phyloP scores from a whole-genome alignment of 495 filamentous ascomycete species.

The Xylaria nigripes region DNA sequence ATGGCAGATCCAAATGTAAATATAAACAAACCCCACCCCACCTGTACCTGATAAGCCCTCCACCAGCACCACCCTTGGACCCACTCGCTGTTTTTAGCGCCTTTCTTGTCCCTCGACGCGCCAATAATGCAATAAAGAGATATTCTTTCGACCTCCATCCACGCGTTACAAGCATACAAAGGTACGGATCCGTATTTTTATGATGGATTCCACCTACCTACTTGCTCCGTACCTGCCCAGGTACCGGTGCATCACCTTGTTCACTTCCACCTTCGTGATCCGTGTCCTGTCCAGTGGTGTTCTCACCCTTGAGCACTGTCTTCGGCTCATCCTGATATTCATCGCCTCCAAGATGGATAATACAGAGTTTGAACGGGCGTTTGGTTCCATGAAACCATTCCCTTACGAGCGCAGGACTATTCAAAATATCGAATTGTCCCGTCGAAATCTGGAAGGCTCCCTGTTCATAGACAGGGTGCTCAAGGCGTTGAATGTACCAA shows the following conservation, averaged over 20 bases:
- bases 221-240: neutral
- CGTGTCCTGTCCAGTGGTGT: neutral
- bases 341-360: slow-evolving; percentile 32
- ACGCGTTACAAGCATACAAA: neutral
- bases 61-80: neutral
- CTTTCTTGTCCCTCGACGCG: neutral
- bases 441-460: slow-evolving; percentile 53
- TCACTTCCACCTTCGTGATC: neutral
- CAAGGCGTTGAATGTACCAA: slow-evolving; percentile 57
- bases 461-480: slow-evolving; percentile 71
- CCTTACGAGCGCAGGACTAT: slow-evolving; percentile 51
- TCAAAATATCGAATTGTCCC: slow-evolving; percentile 52
- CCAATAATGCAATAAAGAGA: neutral
- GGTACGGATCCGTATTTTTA: neutral
- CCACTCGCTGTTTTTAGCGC: neutral
- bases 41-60: neutral
- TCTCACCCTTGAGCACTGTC: neutral
- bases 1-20: slow-evolving; percentile 17
- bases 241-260: neutral
- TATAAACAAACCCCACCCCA: slow-evolving; percentile 25
- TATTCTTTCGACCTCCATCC: neutral
- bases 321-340: neutral
- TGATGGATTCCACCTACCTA: too few species aligned
- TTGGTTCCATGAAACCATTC: slow-evolving; percentile 53
- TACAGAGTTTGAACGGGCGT: slow-evolving; percentile 53